Evolutionary conservation across 306 rosid species (phyloP).

Genomic region (Astragalus glycyphyllos): DNA sequence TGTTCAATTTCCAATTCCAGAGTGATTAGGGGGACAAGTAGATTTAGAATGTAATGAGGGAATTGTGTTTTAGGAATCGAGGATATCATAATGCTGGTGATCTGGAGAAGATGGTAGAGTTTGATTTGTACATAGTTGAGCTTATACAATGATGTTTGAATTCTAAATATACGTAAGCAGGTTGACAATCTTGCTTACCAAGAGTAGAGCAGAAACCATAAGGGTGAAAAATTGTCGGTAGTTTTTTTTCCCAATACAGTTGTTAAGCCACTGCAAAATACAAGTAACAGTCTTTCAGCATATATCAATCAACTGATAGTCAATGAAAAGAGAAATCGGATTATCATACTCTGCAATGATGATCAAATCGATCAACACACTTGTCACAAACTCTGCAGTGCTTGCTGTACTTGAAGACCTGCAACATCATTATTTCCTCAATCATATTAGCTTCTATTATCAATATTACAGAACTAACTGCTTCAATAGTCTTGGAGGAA

Average conservation of each 20-base stretch:
- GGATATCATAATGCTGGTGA: slow-evolving; percentile 3
- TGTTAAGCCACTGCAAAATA: slow-evolving; percentile 93
- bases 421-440: slow-evolving; percentile 40
- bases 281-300: slow-evolving; percentile 37
- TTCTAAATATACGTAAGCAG: slow-evolving; percentile 27
- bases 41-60: slow-evolving; percentile 16
- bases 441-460: slow-evolving; percentile 8
- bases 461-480: too few species aligned
- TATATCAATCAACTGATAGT: slow-evolving; percentile 15
- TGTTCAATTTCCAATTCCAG: slow-evolving; percentile 24
- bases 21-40: background rate
- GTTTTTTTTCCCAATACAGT: slow-evolving; percentile 88
- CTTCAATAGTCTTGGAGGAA: background rate
- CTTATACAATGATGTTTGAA: slow-evolving; percentile 22
- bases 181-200: slow-evolving; percentile 73
- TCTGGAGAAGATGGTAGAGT: slow-evolving; percentile 7
- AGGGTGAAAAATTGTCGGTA: slow-evolving; percentile 91
- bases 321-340: slow-evolving; percentile 34
- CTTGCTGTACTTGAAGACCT: slow-evolving; percentile 98
- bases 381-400: slow-evolving; percentile 98
- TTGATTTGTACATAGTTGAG: slow-evolving; percentile 12
- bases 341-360: slow-evolving; percentile 90
- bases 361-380: slow-evolving; percentile 93
- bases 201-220: slow-evolving; percentile 90
- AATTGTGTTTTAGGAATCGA: slow-evolving; percentile 18